These are phyloP conservation scores for Beauveria caledonica DNA, from an alignment of 2,329 filamentous ascomycete genomes.

Conservation along the genomic window DNA sequence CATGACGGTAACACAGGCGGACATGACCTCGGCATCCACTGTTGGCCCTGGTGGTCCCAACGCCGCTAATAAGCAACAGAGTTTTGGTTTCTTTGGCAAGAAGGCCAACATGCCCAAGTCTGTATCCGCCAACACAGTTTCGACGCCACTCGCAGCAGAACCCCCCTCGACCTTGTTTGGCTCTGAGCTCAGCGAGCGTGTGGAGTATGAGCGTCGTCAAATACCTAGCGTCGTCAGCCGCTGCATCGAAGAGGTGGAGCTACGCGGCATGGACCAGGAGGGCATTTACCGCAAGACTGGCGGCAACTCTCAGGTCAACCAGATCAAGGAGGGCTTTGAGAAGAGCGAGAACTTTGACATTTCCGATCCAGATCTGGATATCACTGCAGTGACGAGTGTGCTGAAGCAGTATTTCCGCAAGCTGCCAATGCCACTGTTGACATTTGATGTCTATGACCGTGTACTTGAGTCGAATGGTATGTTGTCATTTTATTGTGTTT, in stretches of 20 bases:
- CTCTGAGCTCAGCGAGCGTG: slow-evolving; percentile 76
- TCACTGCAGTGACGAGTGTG: slow-evolving; percentile 90
- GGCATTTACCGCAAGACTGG: slow-evolving; percentile 98
- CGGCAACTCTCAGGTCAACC: slow-evolving; percentile 82
- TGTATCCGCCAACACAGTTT: slow-evolving; percentile 34
- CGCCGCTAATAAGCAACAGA: slow-evolving; percentile 33
- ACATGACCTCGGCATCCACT: slow-evolving; percentile 25
- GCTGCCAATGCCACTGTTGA: slow-evolving; percentile 80
- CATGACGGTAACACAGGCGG: slow-evolving; percentile 51
- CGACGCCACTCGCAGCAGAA: slow-evolving; percentile 38
- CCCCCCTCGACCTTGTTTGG: slow-evolving; percentile 66
- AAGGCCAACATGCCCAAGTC: slow-evolving; percentile 45
- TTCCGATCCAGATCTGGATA: slow-evolving; percentile 86
- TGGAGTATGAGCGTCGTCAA: slow-evolving; percentile 79
- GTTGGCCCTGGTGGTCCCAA: slow-evolving; percentile 17
- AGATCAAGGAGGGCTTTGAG: slow-evolving; percentile 87
- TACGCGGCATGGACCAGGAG: slow-evolving; percentile 93
- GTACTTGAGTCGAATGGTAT: slow-evolving; percentile 73
- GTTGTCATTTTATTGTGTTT: slow-evolving; percentile 22
- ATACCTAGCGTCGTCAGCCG: slow-evolving; percentile 86
- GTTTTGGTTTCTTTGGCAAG: slow-evolving; percentile 65
- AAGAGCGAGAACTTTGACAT: slow-evolving; percentile 81
- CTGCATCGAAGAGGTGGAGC: slow-evolving; percentile 93
- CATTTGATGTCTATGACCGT: slow-evolving; percentile 84
- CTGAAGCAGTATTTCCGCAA: slow-evolving; percentile 97